These are phyloP conservation scores for Juglanconis oblonga DNA, from an alignment of 2,329 filamentous ascomycete genomes.

Conservation along the genomic window DNA sequence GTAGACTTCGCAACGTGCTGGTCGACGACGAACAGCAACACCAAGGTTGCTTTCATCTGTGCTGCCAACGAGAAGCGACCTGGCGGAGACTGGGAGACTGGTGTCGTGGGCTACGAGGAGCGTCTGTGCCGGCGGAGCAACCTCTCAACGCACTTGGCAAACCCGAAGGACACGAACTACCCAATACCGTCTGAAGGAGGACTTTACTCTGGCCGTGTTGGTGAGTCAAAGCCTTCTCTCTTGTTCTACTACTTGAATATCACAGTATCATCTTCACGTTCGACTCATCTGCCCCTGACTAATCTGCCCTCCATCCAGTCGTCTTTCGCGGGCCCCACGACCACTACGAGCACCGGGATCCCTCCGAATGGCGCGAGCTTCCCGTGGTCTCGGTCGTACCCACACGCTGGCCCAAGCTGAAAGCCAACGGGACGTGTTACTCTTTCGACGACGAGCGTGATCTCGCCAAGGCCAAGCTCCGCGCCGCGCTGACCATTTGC, in stretches of 20 bases:
- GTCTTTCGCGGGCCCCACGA: conserved; percentile 71
- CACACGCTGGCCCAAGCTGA: conserved; percentile 70
- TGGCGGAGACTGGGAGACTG: conserved; percentile 75
- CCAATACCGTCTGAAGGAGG: conserved; percentile 69
- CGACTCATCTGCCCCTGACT: not conserved
- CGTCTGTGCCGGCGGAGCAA: conserved; percentile 73
- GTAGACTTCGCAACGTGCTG: conserved; percentile 60
- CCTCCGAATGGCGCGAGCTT: conserved; percentile 52
- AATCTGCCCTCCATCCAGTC: conserved; percentile 37
- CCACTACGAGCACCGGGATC: conserved; percentile 55
- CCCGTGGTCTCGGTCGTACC: conserved; percentile 74
- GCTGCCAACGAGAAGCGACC: conserved; percentile 73
- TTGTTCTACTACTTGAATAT: conserved; percentile 1
- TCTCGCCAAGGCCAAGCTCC: conserved; percentile 71
- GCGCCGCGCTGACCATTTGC: conserved; percentile 67
- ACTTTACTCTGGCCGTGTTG: conserved; percentile 67
- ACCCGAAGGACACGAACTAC: conserved; percentile 61
- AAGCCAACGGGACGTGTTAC: conserved; percentile 64
- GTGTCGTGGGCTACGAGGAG: conserved; percentile 64
- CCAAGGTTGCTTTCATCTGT: conserved; percentile 63
- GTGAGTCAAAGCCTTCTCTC: conserved; percentile 35
- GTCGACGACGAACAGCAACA: conserved; percentile 36
- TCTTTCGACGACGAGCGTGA: conserved; percentile 70
- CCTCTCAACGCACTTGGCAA: conserved; percentile 65
- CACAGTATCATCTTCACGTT: not conserved